Percentiles rank a stretch among this genome's conserved stretches.
phyloP scores from a whole-genome alignment of 768 basidiomycete species.

The Suillus placidus region DNA sequence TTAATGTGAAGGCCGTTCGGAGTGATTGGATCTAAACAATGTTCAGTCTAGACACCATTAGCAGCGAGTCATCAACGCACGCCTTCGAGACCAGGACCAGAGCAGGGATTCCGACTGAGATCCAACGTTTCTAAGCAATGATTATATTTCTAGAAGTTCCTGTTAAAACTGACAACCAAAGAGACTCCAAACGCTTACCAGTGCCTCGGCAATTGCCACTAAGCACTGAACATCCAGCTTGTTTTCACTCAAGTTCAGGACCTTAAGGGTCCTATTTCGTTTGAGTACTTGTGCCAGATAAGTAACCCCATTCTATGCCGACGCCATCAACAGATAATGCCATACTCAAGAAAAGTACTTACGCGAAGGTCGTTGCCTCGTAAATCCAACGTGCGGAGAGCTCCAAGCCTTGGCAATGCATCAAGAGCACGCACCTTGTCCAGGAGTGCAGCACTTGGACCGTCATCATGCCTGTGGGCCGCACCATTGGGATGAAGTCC shows the following conservation, averaged over 20 bases:
- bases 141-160: conserved; percentile 80
- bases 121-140: conserved; percentile 92
- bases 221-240: conserved; percentile 85
- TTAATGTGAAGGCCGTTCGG: conserved; percentile 90
- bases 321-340: conserved; percentile 5
- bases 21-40: conserved; percentile 74
- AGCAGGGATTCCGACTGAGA: conserved; percentile 90
- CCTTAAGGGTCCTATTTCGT: conserved; percentile 91
- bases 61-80: conserved; percentile 46
- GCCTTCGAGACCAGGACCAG: conserved; percentile 88
- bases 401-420: conserved; percentile 81
- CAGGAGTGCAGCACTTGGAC: conserved; percentile 76
- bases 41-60: background rate
- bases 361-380: conserved; percentile 91
- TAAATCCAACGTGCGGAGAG: conserved; percentile 86
- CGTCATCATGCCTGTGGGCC: conserved; percentile 32
- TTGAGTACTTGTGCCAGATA: conserved; percentile 96
- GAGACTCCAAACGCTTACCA: conserved; percentile 53
- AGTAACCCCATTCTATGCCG: conserved; percentile 64
- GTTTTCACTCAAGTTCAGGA: conserved; percentile 93
- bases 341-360: conserved; percentile 33
- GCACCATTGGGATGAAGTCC: conserved; percentile 1
- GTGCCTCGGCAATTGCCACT: conserved; percentile 80
- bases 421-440: conserved; percentile 92
- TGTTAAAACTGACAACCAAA: conserved; percentile 5